Evolutionary conservation across 768 basidiomycete species (phyloP), one percentile per base, ranked within the genome.

Genomic region (Solioccasus polychromus): DNA sequence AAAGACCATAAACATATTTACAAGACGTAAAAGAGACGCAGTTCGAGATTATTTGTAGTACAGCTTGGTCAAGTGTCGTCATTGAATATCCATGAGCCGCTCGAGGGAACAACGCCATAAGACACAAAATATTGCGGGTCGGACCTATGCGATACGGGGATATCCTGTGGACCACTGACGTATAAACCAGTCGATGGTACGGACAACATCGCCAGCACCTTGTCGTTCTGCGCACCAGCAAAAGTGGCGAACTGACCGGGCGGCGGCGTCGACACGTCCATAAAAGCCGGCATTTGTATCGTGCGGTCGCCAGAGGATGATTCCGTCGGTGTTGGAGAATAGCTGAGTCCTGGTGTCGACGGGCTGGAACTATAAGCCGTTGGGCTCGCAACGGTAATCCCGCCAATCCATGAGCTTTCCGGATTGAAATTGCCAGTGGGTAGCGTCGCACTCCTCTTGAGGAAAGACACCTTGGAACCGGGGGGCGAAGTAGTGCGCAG

Each of bases 251-350:
- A 66, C 64, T 66, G 67, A 56, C 62, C 49, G 17, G 64, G 64
- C 23, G 66, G 64, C 51, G 64, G 64, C 25, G 64, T 66, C 7
- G 56, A 52, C 14, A 66, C 72, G 48, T 82, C 79, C 55, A 72
- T 62, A 46, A 80, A 80, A 0, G 64, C 70, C 14, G 72, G 62
- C 74, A 80, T 76, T 52, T 82, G 80, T 19, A 80, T 67, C 0
- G 78, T 82, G 19, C 73, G 73, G 52, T 80, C 79, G 30, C 74
- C 75, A 37, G 72, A 65, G 5, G 76, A 76, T 0, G 77, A 82
- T 45, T 79, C 80, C 1, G 79, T 80, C 4, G 80, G 75, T 1
- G 79, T 74, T 0, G 82, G 82, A 0, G 82, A 83, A 39, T 78
- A 77, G 10, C 71, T 75, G 30, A 84, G 75, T 17, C 71, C 68